Percentiles rank a stretch among this genome's conserved stretches.
These are phyloP conservation scores for Fusarium algeriense DNA, from an alignment of 2,329 filamentous ascomycete genomes.

Conservation along the genomic window DNA sequence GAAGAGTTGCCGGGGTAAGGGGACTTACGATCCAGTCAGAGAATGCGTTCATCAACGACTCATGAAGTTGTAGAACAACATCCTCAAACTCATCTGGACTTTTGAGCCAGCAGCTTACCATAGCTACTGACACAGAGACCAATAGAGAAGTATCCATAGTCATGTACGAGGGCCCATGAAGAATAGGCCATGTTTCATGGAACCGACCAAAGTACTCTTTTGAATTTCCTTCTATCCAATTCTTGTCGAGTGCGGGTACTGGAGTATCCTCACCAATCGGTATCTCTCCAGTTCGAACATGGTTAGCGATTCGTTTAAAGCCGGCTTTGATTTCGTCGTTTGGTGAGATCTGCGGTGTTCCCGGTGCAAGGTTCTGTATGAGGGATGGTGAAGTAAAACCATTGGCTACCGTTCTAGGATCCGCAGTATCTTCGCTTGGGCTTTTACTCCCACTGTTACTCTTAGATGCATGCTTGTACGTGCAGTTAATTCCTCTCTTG, in stretches of 20 bases:
- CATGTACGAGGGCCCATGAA: conserved; percentile 55
- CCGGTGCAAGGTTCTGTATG: conserved; percentile 2
- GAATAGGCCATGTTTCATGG: conserved; percentile 57
- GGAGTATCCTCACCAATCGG: conserved; percentile 21
- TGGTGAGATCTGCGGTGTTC: background rate
- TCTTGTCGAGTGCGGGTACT: conserved; percentile 17
- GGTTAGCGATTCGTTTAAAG: conserved; percentile 17
- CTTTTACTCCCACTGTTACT: conserved; percentile 16
- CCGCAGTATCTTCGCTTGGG: conserved; percentile 6
- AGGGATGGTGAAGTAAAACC: background rate
- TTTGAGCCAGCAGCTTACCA: conserved; percentile 57
- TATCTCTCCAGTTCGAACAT: conserved; percentile 12
- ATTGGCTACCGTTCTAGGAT: background rate
- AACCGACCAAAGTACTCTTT: conserved; percentile 56
- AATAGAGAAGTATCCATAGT: conserved; percentile 47
- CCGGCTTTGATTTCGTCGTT: conserved; percentile 24
- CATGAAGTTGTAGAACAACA: conserved; percentile 50
- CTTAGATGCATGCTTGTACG: conserved; percentile 48
- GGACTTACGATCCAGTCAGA: conserved; percentile 48
- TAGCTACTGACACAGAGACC: conserved; percentile 49
- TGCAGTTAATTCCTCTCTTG: conserved; percentile 55
- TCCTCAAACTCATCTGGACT: conserved; percentile 45
- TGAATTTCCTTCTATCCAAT: conserved; percentile 34
- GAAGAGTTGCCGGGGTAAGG: background rate
- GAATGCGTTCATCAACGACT: conserved; percentile 48